Base-by-base conservation (phyloP, 768 basidiomycete genomes). In the Lactarius hengduanensis region DNA sequence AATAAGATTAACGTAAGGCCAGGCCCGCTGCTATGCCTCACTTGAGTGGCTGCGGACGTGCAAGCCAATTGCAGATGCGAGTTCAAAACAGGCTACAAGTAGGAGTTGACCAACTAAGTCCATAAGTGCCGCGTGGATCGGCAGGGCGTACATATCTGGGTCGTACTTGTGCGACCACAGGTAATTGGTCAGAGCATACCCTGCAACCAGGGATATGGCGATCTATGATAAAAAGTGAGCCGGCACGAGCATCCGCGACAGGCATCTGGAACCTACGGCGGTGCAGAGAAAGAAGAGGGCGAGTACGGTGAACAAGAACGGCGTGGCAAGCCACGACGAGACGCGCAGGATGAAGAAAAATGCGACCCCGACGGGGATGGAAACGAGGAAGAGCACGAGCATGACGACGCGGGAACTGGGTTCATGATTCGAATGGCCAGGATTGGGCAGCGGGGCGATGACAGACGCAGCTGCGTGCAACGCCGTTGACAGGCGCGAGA, bases 101-200 rank as follows among this genome's bases (percentile, higher is more conserved):
- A 96, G 78, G 26, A 90, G 74, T 74, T 95, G 91, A 18, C 93
- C 92, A 38, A 91, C 77, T 60, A 96, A 84, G 74, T 96, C 93
- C 82, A 95, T 89, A 53, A 93, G 73, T 0, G 94, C 92, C 13
- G 92, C 94, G 70, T 96, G 94, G 32, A 96, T 84, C 9, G 95
- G 95, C n/a, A 98, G 78, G 2, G 94, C 94, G 74, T 96, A 96
- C 77, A 91, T 88, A 74, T 98, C 95, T 6, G 95, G 95, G 74
- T 98, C 95, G 32, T 86, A 80, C 13, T 84, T 80, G 63, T 80
- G 85, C 0, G 83, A 82, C 94, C 94, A 96, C 32, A 97, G 82
- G 73, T 85, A 87, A 54, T 84, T 77, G 2, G 94, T 95, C 58
- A 95, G 79, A 13, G 73, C 71, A 59, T 81, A 84, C 1, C 91